Evolutionary conservation across 768 basidiomycete species (phyloP).

Genomic region (Obba rivulosa): DNA sequence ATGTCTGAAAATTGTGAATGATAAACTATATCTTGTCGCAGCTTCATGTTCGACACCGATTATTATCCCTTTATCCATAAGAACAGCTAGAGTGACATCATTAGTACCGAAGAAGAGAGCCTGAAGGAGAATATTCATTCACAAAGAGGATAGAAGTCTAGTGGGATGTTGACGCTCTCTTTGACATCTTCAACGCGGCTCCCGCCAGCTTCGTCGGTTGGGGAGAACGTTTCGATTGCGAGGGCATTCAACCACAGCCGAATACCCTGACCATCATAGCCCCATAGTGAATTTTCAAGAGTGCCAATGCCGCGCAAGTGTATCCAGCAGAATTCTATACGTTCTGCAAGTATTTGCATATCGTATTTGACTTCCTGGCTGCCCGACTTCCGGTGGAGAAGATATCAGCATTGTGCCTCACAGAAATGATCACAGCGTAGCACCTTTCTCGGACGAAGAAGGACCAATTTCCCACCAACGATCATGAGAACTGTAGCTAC

Average conservation of each 20-base stretch:
- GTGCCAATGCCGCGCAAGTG: conserved; percentile 91
- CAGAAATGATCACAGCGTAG: background rate
- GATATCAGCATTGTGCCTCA: background rate
- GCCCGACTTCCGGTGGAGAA: conserved; percentile 49
- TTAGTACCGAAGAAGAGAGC: conserved; percentile 5
- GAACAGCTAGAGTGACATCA: conserved; percentile 57
- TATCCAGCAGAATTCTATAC: conserved; percentile 99
- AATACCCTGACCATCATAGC: conserved; percentile 85
- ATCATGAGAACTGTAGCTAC: conserved; percentile 96
- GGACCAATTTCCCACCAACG: conserved; percentile 84
- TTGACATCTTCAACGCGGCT: conserved; percentile 46
- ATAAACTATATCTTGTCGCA: conserved; percentile 64
- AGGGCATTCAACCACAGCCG: conserved; percentile 95
- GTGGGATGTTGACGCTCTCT: conserved; percentile 87
- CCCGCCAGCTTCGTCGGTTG: conserved; percentile 28
- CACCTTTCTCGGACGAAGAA: conserved; percentile 89
- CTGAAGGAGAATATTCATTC: conserved; percentile 15
- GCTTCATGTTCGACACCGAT: conserved; percentile 93
- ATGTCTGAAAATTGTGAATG: conserved; percentile 90
- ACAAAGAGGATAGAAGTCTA: conserved; percentile 98
- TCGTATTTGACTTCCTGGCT: conserved; percentile 93
- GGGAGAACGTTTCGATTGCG: conserved; percentile 64
- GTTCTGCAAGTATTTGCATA: conserved; percentile 93
- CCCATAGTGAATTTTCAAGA: conserved; percentile 97
- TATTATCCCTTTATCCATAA: conserved; percentile 99